Evolutionary conservation across 371 early-diverging fungal species (phyloP).

Genomic region (Apophysomyces variabilis): DNA sequence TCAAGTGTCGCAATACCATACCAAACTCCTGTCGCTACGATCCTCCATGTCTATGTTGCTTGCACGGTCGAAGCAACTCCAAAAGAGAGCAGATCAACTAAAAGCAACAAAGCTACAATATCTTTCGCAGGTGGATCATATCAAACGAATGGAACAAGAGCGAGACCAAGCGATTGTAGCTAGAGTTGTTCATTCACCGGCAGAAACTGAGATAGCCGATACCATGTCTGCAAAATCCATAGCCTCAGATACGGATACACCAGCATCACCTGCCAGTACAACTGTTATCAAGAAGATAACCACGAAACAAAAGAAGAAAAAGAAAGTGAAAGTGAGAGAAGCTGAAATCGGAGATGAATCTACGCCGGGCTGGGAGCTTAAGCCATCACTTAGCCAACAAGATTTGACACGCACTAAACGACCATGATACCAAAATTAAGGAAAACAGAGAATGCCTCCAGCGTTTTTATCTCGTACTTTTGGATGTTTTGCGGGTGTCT

Average conservation of each 20-base stretch:
- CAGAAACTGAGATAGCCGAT: background rate
- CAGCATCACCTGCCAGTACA: slow-evolving; percentile 12
- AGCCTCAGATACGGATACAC: slow-evolving; percentile 3
- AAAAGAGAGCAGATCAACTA: slow-evolving; percentile 34
- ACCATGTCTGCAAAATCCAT: background rate
- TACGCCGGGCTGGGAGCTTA: slow-evolving; percentile 25
- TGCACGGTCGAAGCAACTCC: slow-evolving; percentile 39
- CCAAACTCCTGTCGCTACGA: slow-evolving; percentile 39
- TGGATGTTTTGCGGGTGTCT: background rate
- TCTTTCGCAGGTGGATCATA: slow-evolving; percentile 38
- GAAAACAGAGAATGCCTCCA: background rate
- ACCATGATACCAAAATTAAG: background rate
- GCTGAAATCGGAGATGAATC: slow-evolving; percentile 23
- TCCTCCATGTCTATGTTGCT: slow-evolving; percentile 43
- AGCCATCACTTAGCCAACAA: slow-evolving; percentile 26
- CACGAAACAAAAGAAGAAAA: slow-evolving; percentile 30
- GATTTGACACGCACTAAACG: slow-evolving; percentile 8
- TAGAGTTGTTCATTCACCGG: slow-evolving; percentile 16
- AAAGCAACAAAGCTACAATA: slow-evolving; percentile 34
- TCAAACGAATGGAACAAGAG: slow-evolving; percentile 39
- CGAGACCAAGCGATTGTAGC: slow-evolving; percentile 44
- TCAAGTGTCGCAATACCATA: slow-evolving; percentile 40
- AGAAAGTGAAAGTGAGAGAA: slow-evolving; percentile 36
- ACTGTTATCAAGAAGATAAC: slow-evolving; percentile 15
- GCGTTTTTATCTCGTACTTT: background rate